Conservation (phyloP, 768 basidiomycete genomes). For the Boletus insuetus region DNA sequence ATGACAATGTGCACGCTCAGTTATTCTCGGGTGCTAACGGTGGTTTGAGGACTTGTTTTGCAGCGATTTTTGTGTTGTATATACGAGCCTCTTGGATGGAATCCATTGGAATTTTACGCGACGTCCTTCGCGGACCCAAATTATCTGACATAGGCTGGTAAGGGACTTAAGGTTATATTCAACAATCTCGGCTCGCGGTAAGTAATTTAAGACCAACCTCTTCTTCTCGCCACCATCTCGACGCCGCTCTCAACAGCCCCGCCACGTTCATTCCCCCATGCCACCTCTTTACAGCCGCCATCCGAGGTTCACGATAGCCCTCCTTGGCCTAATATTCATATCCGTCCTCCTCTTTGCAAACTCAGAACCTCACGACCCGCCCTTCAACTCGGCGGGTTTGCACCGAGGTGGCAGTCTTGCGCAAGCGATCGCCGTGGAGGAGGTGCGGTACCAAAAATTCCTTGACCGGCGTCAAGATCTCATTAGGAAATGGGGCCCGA, state of each 20-base stretch:
- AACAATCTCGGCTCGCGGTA: too few relatives aligned
- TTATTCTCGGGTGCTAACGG: too few relatives aligned
- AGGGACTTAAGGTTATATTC: too few relatives aligned
- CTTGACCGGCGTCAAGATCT: conserved; percentile 42
- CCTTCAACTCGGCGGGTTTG: conserved; percentile 5
- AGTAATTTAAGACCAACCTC: neutral
- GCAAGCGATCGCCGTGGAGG: conserved; percentile 19
- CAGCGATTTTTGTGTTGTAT: too few relatives aligned
- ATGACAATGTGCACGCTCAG: too few relatives aligned
- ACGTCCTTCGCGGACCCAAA: too few relatives aligned
- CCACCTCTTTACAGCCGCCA: conserved; percentile 31
- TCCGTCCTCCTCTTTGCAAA: conserved; percentile 28
- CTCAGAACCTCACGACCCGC: conserved; percentile 10
- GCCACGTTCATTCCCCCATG: conserved; percentile 9
- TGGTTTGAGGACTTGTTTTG: too few relatives aligned
- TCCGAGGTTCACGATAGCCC: conserved; percentile 29
- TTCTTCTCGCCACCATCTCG: neutral
- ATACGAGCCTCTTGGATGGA: too few relatives aligned
- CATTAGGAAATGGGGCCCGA: conserved; percentile 56
- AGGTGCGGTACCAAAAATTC: conserved; percentile 39
- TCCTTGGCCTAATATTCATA: conserved; percentile 26
- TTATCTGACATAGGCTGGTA: too few relatives aligned
- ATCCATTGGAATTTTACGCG: too few relatives aligned
- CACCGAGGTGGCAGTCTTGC: conserved; percentile 2
- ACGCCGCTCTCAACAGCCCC: conserved; percentile 11